phyloP scores from a whole-genome alignment of 352 stramenopile genomes.

The Thraustotheca clavata region DNA sequence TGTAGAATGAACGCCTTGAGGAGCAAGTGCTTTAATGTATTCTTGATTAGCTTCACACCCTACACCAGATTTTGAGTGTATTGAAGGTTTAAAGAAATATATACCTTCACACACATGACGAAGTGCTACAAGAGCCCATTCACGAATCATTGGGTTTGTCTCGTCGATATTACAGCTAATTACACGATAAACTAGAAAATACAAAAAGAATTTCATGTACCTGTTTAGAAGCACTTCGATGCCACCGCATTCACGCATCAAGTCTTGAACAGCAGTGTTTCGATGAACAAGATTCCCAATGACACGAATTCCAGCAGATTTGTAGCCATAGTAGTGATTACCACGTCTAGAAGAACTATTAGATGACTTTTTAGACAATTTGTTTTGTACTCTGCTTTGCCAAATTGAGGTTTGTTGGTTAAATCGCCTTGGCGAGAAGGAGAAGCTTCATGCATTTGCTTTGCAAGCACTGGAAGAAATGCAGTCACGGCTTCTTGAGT shows the following conservation, averaged over 20 bases:
- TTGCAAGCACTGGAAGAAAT: conserved; percentile 37
- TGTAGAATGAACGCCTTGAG: conserved; percentile 37
- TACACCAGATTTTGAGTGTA: background rate
- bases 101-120: conserved; percentile 81
- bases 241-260: conserved; percentile 61
- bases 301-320: conserved; percentile 65
- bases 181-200: too few relatives aligned
- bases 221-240: conserved; percentile 82
- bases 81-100: background rate
- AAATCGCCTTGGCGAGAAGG: conserved; percentile 17
- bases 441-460: conserved; percentile 54
- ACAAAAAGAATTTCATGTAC: background rate
- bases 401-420: conserved; percentile 23
- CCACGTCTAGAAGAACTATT: too few relatives aligned
- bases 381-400: too few relatives aligned
- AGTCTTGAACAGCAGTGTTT: conserved; percentile 54
- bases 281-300: conserved; percentile 80
- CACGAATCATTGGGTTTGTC: conserved; percentile 75
- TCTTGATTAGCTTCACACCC: conserved; percentile 56
- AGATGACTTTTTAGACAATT: too few relatives aligned
- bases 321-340: conserved; percentile 53
- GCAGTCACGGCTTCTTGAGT: conserved; percentile 12
- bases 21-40: conserved; percentile 54
- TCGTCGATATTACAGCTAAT: conserved; percentile 78
- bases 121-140: conserved; percentile 84